Conservation (phyloP, 1,139 yeast genomes). For the Yamadazyma membranifaciens region DNA sequence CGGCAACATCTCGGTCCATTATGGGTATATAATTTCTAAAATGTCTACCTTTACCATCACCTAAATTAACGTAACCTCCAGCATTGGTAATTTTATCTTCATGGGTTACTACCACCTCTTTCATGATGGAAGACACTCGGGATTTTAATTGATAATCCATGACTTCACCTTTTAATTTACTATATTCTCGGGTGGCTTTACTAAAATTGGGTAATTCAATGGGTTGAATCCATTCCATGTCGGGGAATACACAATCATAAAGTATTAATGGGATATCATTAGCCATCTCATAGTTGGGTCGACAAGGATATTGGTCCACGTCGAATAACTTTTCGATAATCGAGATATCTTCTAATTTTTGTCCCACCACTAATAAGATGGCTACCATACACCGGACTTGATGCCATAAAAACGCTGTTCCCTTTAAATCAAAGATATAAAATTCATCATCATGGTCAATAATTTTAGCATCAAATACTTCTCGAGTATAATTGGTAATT, state of each 20-base stretch:
- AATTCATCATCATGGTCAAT: slow-evolving; percentile 41
- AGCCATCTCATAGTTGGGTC: slow-evolving; percentile 89
- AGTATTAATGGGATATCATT: slow-evolving; percentile 86
- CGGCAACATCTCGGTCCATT: slow-evolving; percentile 55
- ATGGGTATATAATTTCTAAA: slow-evolving; percentile 59
- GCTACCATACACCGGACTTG: slow-evolving; percentile 98
- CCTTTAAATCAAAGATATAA: slow-evolving; percentile 75
- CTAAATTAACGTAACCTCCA: slow-evolving; percentile 50
- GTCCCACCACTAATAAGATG: slow-evolving; percentile 76
- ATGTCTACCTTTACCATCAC: slow-evolving; percentile 70
- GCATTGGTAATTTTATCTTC: slow-evolving; percentile 17
- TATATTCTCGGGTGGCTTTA: slow-evolving; percentile 26
- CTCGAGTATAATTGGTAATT: slow-evolving; percentile 69
- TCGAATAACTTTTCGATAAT: slow-evolving; percentile 62
- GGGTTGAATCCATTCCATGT: slow-evolving; percentile 60
- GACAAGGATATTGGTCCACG: slow-evolving; percentile 54
- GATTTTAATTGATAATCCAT: slow-evolving; percentile 38
- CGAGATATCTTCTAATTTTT: slow-evolving; percentile 60
- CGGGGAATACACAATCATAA: slow-evolving; percentile 79
- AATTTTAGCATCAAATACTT: slow-evolving; percentile 54
- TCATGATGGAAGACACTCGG: slow-evolving; percentile 32
- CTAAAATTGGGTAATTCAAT: slow-evolving; percentile 19
- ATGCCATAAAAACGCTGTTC: slow-evolving; percentile 95
- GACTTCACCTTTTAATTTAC: slow-evolving; percentile 26
- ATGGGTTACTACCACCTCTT: slow-evolving; percentile 19